Evolutionary conservation across 805 yeast genomes (phyloP).

Genomic region (Cyberlindnera mrakii): DNA sequence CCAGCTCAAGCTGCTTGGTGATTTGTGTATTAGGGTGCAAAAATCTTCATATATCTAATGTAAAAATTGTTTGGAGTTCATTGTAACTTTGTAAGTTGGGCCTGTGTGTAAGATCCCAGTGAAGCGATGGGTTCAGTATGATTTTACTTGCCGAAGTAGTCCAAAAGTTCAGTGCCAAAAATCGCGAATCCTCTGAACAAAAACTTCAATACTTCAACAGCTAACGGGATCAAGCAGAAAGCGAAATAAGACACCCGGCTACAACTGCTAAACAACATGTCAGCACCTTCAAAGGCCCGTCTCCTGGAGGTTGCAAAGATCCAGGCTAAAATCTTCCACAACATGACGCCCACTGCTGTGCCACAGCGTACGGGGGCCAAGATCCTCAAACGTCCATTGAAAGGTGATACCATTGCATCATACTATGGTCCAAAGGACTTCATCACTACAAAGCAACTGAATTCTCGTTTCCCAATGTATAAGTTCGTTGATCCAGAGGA

Average conservation of each 20-base stretch:
- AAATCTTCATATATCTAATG: conserved; percentile 19
- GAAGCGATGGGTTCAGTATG: neutral
- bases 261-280: conserved; percentile 18
- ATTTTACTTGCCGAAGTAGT: no score
- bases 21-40: conserved; percentile 7
- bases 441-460: conserved; percentile 57
- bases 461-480: conserved; percentile 41
- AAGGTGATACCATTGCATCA: conserved; percentile 62
- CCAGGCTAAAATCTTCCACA: conserved; percentile 62
- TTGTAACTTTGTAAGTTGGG: neutral
- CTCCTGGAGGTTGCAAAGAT: conserved; percentile 51
- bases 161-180: no score
- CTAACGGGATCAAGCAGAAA: neutral
- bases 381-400: conserved; percentile 57
- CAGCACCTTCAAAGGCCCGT: conserved; percentile 34
- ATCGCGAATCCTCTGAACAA: neutral
- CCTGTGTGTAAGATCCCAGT: neutral
- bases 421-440: conserved; percentile 75
- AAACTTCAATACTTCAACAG: neutral
- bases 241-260: neutral
- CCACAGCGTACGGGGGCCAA: conserved; percentile 75
- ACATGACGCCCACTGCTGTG: conserved; percentile 44
- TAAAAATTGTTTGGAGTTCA: conserved; percentile 11
- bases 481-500: conserved; percentile 63
- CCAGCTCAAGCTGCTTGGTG: conserved; percentile 27